phyloP scores from a whole-genome alignment of 1,139 yeast species.

The Lodderomyces metapsilosis region DNA sequence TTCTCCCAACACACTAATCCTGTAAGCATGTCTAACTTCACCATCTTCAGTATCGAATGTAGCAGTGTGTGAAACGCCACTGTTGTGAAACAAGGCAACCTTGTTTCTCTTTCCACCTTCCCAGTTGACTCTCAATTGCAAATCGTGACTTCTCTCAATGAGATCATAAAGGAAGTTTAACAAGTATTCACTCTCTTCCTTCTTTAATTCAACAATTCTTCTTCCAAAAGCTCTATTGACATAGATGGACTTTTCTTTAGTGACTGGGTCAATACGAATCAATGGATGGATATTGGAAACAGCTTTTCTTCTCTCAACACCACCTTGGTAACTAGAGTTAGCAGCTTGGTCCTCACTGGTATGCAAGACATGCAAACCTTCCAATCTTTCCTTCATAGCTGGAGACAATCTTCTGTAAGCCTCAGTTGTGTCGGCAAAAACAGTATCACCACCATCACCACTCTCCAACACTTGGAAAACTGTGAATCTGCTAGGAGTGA shows the following conservation, averaged over 20 bases:
- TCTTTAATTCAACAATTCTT: slow-evolving; percentile 53
- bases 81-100: slow-evolving; percentile 53
- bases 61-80: slow-evolving; percentile 44
- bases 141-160: slow-evolving; percentile 48
- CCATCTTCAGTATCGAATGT: slow-evolving; percentile 36
- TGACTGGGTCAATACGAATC: slow-evolving; percentile 58
- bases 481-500: slow-evolving; percentile 30
- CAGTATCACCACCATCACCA: slow-evolving; percentile 36
- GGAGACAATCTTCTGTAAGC: slow-evolving; percentile 34
- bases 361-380: slow-evolving; percentile 49
- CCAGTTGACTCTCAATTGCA: slow-evolving; percentile 59
- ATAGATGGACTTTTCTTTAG: slow-evolving; percentile 50
- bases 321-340: slow-evolving; percentile 40
- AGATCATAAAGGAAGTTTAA: slow-evolving; percentile 50
- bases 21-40: slow-evolving; percentile 42
- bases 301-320: slow-evolving; percentile 43
- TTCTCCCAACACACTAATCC: slow-evolving; percentile 49
- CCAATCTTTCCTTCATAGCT: slow-evolving; percentile 25
- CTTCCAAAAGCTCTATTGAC: slow-evolving; percentile 57
- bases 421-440: slow-evolving; percentile 30
- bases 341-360: slow-evolving; percentile 66
- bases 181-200: slow-evolving; percentile 53
- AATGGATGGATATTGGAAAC: slow-evolving; percentile 52
- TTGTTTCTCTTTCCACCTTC: slow-evolving; percentile 42
- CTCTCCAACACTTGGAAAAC: slow-evolving; percentile 33